Base-by-base conservation (phyloP, 768 basidiomycete species). In the Pleurotus salmoneostramineus region DNA sequence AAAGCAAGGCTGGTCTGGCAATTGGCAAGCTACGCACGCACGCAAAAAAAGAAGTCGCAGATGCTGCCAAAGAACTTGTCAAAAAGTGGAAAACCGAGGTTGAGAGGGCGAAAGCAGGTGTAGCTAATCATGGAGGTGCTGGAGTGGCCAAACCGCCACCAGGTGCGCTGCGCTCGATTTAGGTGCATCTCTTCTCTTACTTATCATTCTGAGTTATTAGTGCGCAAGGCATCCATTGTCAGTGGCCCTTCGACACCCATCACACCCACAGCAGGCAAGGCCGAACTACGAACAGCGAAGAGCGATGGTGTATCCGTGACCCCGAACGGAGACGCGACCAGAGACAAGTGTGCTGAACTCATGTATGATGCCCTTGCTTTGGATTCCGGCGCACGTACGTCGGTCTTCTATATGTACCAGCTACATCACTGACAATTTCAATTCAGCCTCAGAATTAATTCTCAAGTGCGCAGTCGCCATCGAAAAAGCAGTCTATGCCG, bases 11-110 rank as follows among this genome's bases (percentile, higher is more conserved):
- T 3, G 94, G 94, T 50, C 74, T 96, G n/a, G 90, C 93, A 0
- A 93, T 97, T 2, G 93, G 93, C 54, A 95, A 95, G 74, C 80
- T 95, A 14, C 83, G 94, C 48, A 78, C 80, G 33, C 88, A 94
- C 70, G 74, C 81, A 0, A 75, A 81, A 10, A 91, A 88, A 65
- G 80, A 85, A 8, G 85, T 97, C 6, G 70, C 91, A 6, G 89
- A 92, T 62, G 75, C 91, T 5, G 92, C 95, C 14, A 96, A 95
- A 71, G 93, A 93, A 62, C 77, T 95, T 46, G 95, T 97, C 50
- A 91, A 87, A 72, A 89, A 88, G 66, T 97, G 94, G 94, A 95
- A 95, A 72, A 81, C 75, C 33, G 88, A 88, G 60, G 95, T 96
- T 35, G 93, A 94, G 59, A 85, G 84, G 65, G 82, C 81, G 0